Conservation (phyloP, 257 asterid species). For the Jacaranda copaia region DNA sequence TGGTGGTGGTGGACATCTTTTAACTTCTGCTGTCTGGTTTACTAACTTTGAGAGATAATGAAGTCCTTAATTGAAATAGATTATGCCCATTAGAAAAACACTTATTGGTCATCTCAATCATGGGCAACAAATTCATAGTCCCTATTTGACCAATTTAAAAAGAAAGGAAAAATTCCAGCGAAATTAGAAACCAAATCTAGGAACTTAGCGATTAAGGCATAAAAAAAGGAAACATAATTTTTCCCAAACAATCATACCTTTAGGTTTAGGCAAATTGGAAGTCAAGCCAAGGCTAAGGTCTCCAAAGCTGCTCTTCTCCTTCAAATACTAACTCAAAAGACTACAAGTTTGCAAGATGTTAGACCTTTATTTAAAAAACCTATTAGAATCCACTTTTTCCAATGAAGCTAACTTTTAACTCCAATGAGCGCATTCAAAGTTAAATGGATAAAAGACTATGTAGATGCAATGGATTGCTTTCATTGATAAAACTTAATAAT, state of each 20-base stretch:
- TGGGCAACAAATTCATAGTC: conserved; percentile 45
- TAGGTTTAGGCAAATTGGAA: conserved; percentile 41
- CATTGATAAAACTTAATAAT: background rate
- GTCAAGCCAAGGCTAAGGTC: conserved; percentile 67
- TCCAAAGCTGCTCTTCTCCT: conserved; percentile 71
- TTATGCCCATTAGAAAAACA: no score
- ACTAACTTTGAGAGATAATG: no score
- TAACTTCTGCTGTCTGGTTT: no score
- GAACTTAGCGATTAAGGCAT: conserved; percentile 1
- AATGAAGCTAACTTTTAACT: conserved; percentile 43
- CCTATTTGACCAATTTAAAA: conserved; percentile 23
- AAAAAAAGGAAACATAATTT: background rate
- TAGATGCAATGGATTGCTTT: background rate
- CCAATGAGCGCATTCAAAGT: background rate
- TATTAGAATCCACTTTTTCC: conserved; percentile 57
- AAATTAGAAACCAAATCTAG: conserved; percentile 28
- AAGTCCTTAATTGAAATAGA: no score
- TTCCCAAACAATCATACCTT: conserved; percentile 41
- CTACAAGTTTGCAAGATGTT: conserved; percentile 74
- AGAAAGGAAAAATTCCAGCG: conserved; percentile 12
- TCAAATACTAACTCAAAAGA: conserved; percentile 70
- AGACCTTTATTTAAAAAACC: conserved; percentile 51
- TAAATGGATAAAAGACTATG: background rate
- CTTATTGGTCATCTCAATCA: conserved; percentile 39
- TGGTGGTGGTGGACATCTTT: no score